phyloP scores from a whole-genome alignment of 2,329 filamentous ascomycete genomes.

The Aspergillus pseudoterreus region DNA sequence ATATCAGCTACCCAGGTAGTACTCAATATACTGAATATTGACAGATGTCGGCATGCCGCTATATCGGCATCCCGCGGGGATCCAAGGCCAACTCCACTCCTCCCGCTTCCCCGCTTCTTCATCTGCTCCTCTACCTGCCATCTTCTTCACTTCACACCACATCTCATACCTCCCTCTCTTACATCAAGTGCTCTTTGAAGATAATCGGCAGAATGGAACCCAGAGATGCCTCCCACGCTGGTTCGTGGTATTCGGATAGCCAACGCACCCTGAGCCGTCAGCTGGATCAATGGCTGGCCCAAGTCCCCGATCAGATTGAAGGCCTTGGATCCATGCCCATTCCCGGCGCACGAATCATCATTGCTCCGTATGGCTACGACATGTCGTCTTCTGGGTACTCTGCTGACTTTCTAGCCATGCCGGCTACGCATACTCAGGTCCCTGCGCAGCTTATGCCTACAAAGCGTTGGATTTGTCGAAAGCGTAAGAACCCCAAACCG shows the following conservation, averaged over 20 bases:
- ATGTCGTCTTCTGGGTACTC: neutral
- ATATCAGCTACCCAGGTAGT: neutral
- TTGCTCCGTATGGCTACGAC: conserved; percentile 71
- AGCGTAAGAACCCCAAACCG: conserved; percentile 48
- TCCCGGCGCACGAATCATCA: conserved; percentile 73
- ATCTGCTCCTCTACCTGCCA: conserved; percentile 5
- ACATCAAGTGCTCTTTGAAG: neutral
- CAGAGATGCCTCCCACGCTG: conserved; percentile 70
- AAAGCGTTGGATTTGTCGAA: conserved; percentile 77
- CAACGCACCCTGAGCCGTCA: conserved; percentile 58
- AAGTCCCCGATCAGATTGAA: conserved; percentile 65
- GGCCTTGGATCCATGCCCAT: conserved; percentile 65
- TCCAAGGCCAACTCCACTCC: neutral
- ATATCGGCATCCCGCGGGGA: conserved; percentile 11
- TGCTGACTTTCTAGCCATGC: conserved; percentile 65
- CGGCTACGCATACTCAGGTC: conserved; percentile 87
- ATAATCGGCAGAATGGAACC: conserved; percentile 29
- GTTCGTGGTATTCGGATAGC: conserved; percentile 77
- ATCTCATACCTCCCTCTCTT: neutral
- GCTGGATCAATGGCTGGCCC: conserved; percentile 70
- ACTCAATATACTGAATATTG: too few relatives aligned
- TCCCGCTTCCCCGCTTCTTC: conserved; percentile 26
- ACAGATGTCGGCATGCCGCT: conserved; percentile 13
- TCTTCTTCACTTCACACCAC: neutral
- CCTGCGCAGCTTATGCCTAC: conserved; percentile 92